phyloP scores from a whole-genome alignment of 2,329 filamentous ascomycete species.

The Pseudodiploospora longispora region DNA sequence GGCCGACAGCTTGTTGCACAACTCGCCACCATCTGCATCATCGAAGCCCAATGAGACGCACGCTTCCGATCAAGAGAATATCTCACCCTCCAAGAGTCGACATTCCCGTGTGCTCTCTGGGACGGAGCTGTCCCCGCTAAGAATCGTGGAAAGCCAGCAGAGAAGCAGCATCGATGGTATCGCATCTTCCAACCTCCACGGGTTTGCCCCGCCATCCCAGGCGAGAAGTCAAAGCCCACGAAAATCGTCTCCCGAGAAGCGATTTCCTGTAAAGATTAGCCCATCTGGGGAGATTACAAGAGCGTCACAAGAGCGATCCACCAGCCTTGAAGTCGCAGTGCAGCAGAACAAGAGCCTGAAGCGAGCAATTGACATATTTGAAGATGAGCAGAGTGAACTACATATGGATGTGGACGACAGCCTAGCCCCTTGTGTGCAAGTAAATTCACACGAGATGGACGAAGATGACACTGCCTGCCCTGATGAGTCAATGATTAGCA shows the following conservation, averaged over 20 bases:
- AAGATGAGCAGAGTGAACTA: conserved; percentile 37
- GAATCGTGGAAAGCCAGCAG: conserved; percentile 38
- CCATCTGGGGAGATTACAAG: conserved; percentile 15
- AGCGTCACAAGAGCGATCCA: conserved; percentile 26
- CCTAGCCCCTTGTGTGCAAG: conserved; percentile 17
- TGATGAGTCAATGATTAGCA: conserved; percentile 70
- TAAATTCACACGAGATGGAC: conserved; percentile 17
- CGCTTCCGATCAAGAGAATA: conserved; percentile 36
- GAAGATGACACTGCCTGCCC: conserved; percentile 40
- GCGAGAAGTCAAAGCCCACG: conserved; percentile 32
- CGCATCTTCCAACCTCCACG: conserved; percentile 10
- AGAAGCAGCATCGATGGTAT: conserved; percentile 14
- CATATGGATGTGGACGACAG: conserved; percentile 21
- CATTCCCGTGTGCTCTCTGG: conserved; percentile 51
- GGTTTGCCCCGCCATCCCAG: conserved; percentile 3
- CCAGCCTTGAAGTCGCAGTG: conserved; percentile 46
- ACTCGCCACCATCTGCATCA: conserved; percentile 19
- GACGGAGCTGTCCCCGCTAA: conserved; percentile 48
- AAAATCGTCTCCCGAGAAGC: conserved; percentile 44
- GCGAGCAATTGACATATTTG: conserved; percentile 54
- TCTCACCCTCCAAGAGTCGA: conserved; percentile 38
- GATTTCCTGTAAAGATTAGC: conserved; percentile 54
- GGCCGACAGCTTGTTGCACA: conserved; percentile 12
- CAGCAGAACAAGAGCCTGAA: conserved; percentile 48
- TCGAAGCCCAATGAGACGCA: conserved; percentile 23